Conservation (phyloP, 73 alveolate species). For the Tetrahymena elliotti region DNA sequence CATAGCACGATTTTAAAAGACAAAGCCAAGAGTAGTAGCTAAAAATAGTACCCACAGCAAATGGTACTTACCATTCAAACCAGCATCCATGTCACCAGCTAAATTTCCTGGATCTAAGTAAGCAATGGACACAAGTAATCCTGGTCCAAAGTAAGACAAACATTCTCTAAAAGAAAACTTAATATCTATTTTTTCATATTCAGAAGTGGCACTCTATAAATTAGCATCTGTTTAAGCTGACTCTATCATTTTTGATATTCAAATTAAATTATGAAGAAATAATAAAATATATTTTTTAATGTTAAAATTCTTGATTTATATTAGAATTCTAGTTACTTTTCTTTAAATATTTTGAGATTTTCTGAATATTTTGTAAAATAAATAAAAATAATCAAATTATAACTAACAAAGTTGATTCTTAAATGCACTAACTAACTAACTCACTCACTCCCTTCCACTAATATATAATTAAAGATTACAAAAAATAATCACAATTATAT, state of each 20-base stretch:
- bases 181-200: background rate
- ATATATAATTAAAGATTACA: no score
- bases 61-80: constrained; percentile 50
- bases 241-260: background rate
- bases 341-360: background rate
- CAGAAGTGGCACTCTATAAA: background rate
- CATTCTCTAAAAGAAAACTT: constrained; percentile 14
- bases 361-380: background rate
- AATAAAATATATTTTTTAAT: no score
- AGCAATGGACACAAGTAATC: constrained; percentile 61
- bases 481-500: no score
- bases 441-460: no score
- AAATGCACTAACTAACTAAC: no score
- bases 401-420: no score
- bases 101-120: constrained; percentile 69
- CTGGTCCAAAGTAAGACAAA: constrained; percentile 65
- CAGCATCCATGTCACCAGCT: background rate
- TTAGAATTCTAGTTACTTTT: background rate
- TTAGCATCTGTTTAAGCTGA: background rate
- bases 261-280: background rate
- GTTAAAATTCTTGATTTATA: no score
- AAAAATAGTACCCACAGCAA: constrained; percentile 54
- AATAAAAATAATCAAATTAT: no score
- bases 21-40: constrained; percentile 53
- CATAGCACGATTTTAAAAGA: constrained; percentile 54